Percentiles rank a stretch among this genome's conserved stretches.
Conservation (phyloP, 75 land plant genomes). For the Picea glauca region DNA sequence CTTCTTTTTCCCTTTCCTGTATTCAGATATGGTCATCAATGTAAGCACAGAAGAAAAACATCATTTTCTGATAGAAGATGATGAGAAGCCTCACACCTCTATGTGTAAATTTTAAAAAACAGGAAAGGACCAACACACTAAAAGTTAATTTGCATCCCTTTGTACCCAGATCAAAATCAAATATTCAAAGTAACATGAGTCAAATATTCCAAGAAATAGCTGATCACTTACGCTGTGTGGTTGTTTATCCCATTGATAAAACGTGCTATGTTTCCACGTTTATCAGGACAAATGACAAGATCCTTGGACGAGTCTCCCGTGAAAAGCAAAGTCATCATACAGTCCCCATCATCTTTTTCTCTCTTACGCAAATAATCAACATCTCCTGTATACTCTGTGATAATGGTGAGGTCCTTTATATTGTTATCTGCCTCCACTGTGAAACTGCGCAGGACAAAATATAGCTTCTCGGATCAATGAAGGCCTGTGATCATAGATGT, state of each 20-base stretch:
- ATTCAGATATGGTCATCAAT: neutral
- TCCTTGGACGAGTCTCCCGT: slow-evolving; percentile 23
- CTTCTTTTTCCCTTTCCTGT: slow-evolving; percentile 48
- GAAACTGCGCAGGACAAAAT: slow-evolving; percentile 21
- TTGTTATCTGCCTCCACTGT: slow-evolving; percentile 46
- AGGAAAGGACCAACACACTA: no score
- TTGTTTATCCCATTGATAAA: slow-evolving; percentile 58
- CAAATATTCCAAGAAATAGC: neutral
- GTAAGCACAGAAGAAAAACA: neutral
- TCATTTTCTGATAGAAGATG: slow-evolving; percentile 26
- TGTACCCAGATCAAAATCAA: no score
- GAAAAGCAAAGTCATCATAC: slow-evolving; percentile 49
- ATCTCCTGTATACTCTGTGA: slow-evolving; percentile 50
- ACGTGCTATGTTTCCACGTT: slow-evolving; percentile 51
- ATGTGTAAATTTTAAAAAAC: no score
- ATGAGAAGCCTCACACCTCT: no score
- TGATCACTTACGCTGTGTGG: slow-evolving; percentile 32
- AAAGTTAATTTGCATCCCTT: no score
- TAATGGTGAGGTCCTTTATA: slow-evolving; percentile 49
- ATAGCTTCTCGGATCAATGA: neutral
- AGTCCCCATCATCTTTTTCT: slow-evolving; percentile 43
- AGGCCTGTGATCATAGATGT: neutral
- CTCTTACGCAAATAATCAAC: slow-evolving; percentile 47
- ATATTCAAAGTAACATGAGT: no score
- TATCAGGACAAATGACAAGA: slow-evolving; percentile 53